These are phyloP conservation scores for Hypholoma sublateritium DNA, from an alignment of 768 basidiomycete species.

Conservation along the genomic window DNA sequence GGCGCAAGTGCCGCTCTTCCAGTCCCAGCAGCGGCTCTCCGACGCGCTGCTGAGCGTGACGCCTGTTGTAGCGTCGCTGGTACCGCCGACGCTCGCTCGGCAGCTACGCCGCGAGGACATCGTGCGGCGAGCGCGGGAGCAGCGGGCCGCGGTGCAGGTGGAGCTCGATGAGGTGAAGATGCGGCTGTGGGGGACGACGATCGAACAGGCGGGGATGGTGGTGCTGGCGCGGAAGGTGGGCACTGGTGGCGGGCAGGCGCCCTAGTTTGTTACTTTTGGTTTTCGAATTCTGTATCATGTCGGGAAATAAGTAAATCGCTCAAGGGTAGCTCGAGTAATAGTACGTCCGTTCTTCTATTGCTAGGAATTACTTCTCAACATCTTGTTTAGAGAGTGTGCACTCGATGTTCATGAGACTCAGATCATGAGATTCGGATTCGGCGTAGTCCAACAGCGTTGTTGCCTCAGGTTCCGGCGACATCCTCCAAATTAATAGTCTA, in stretches of 20 bases:
- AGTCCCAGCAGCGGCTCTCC: neutral
- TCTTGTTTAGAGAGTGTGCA: too few species aligned
- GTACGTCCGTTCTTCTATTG: too few species aligned
- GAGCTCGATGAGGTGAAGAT: constrained; percentile 63
- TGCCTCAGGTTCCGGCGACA: too few species aligned
- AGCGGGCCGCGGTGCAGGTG: constrained; percentile 47
- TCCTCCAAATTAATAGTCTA: too few species aligned
- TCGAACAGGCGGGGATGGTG: constrained; percentile 65
- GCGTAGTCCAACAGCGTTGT: too few species aligned
- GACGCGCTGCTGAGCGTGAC: neutral
- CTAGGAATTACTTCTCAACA: too few species aligned
- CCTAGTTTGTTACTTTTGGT: too few species aligned
- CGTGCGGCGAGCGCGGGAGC: constrained; percentile 51
- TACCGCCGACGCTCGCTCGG: constrained; percentile 8
- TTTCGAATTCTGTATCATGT: too few species aligned
- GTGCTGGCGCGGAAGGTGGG: constrained; percentile 35
- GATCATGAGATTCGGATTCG: too few species aligned
- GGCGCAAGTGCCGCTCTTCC: neutral
- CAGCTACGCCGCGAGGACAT: constrained; percentile 31
- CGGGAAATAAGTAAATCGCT: too few species aligned
- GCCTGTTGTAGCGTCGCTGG: neutral
- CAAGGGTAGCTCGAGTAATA: too few species aligned
- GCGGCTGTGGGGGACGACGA: constrained; percentile 71
- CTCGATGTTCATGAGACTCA: too few species aligned
- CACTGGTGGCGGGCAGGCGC: neutral